These are phyloP conservation scores for Coemansia sp. DNA, from an alignment of 192 early-diverging fungal species.

Conservation along the genomic window DNA sequence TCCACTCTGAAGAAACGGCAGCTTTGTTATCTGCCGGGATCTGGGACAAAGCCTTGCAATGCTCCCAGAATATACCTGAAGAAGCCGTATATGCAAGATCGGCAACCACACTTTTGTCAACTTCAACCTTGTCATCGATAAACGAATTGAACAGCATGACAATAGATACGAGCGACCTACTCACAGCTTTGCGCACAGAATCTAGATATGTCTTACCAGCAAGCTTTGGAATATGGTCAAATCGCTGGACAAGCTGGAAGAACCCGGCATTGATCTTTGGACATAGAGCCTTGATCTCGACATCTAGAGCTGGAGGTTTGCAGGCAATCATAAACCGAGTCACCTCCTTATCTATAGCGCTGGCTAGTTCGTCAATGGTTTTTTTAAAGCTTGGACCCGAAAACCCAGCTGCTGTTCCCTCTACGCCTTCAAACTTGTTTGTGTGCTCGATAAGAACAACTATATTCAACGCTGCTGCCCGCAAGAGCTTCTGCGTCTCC, in stretches of 20 bases:
- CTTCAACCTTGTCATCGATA: constrained; percentile 34
- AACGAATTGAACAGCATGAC: constrained; percentile 41
- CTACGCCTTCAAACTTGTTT: constrained; percentile 29
- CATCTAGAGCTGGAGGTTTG: constrained; percentile 42
- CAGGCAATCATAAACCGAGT: constrained; percentile 49
- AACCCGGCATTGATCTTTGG: constrained; percentile 52
- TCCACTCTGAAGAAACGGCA: constrained; percentile 28
- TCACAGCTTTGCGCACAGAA: constrained; percentile 30
- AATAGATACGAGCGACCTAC: constrained; percentile 29
- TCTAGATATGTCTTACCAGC: constrained; percentile 40
- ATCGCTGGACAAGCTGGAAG: constrained; percentile 43
- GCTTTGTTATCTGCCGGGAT: constrained; percentile 42
- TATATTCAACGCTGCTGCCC: constrained; percentile 23
- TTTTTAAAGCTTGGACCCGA: constrained; percentile 28
- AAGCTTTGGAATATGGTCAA: constrained; percentile 30
- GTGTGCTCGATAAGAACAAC: constrained; percentile 31
- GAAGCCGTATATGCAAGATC: constrained; percentile 33
- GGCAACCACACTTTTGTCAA: constrained; percentile 20
- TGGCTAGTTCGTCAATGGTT: constrained; percentile 23
- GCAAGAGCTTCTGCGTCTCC: constrained; percentile 41
- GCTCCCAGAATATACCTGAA: constrained; percentile 52
- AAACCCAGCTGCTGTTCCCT: constrained; percentile 16
- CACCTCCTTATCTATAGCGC: constrained; percentile 47
- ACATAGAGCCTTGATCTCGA: constrained; percentile 31
- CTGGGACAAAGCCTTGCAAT: constrained; percentile 43